Evolutionary conservation across 2,329 filamentous ascomycete species (phyloP).

Genomic region (Penicillium hesseltinei): DNA sequence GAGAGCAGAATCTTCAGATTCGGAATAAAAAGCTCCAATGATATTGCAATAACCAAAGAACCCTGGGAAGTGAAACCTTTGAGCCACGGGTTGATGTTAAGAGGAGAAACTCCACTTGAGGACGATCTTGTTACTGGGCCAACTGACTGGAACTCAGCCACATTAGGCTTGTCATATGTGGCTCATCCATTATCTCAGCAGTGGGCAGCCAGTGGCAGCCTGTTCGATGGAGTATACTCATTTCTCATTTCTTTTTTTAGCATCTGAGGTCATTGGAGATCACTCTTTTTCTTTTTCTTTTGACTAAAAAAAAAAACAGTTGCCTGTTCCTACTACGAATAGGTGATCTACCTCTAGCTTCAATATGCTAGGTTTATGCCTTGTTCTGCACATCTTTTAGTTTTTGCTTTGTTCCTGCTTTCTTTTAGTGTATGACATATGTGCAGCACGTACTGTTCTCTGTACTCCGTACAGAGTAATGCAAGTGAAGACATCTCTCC

Average conservation of each 20-base stretch:
- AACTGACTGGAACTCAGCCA: conserved; percentile 7
- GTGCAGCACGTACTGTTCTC: neutral
- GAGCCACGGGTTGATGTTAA: conserved; percentile 4
- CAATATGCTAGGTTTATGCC: neutral
- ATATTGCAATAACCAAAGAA: neutral
- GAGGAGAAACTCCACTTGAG: neutral
- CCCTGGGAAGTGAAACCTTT: neutral
- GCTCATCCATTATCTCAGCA: neutral
- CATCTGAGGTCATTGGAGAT: neutral
- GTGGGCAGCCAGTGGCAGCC: neutral
- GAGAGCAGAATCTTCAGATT: neutral
- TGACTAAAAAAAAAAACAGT: neutral
- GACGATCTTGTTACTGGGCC: conserved; percentile 8
- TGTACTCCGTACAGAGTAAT: neutral
- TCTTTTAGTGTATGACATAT: neutral
- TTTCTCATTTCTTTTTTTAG: conserved; percentile 8
- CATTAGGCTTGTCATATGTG: conserved; percentile 4
- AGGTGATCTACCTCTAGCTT: neutral
- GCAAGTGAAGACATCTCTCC: neutral
- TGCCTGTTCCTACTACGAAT: conserved; percentile 1
- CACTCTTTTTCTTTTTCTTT: neutral
- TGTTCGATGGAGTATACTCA: neutral
- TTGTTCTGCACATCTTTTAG: neutral
- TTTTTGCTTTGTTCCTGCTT: neutral
- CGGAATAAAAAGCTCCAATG: conserved; percentile 4